Percentiles rank a stretch among this genome's conserved stretches.
Conservation (phyloP, 257 asterid species). For the Gynochthodes officinalis region DNA sequence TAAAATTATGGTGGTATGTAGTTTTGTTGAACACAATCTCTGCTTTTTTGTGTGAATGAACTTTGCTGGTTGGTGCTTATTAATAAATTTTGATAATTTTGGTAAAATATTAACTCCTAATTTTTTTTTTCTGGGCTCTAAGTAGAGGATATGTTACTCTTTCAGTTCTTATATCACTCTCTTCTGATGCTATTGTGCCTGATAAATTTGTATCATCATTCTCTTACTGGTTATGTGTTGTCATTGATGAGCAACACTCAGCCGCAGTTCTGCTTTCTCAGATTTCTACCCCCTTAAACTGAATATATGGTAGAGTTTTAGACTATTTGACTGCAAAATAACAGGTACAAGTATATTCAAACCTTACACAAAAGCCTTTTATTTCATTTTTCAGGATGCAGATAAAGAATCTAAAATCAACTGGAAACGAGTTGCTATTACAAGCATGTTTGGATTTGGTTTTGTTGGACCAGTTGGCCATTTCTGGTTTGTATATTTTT, state of each 20-base stretch:
- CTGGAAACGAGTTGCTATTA: conserved; percentile 83
- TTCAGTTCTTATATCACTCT: background rate
- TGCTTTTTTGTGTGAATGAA: background rate
- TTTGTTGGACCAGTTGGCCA: conserved; percentile 97
- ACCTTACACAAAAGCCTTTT: background rate
- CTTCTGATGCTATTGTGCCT: background rate
- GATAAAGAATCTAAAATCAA: conserved; percentile 60
- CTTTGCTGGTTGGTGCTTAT: background rate
- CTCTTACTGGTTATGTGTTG: background rate
- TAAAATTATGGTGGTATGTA: too few species aligned
- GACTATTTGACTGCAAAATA: background rate
- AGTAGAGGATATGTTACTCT: background rate
- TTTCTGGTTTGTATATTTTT: conserved; percentile 59
- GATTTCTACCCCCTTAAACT: background rate
- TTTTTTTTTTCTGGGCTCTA: background rate
- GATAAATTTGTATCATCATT: background rate
- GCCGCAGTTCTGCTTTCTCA: background rate
- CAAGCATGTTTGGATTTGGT: conserved; percentile 80
- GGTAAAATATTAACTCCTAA: background rate
- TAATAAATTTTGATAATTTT: background rate
- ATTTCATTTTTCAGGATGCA: conserved; percentile 39
- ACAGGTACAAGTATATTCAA: background rate
- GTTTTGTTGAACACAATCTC: background rate
- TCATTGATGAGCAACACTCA: background rate
- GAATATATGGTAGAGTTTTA: background rate